Conservation (phyloP, 257 asterid species). For the Lycium ferocissimum region DNA sequence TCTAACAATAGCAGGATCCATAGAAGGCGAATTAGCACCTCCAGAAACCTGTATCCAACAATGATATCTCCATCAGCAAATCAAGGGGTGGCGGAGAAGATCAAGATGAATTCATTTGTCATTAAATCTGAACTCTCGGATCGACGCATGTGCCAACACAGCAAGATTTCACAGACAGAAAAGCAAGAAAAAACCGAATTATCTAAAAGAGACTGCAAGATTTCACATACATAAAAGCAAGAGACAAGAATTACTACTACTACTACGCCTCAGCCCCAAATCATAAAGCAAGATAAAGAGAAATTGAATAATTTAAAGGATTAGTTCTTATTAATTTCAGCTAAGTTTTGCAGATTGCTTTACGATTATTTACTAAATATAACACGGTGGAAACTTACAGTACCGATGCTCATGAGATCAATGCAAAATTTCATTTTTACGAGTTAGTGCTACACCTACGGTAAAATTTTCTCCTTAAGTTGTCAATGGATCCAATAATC, state of each 20-base stretch:
- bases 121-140: background rate
- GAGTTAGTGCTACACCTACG: background rate
- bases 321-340: background rate
- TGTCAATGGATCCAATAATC: background rate
- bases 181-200: background rate
- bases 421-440: background rate
- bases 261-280: background rate
- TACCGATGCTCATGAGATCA: background rate
- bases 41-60: slow-evolving; percentile 64
- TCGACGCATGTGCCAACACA: background rate
- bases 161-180: background rate
- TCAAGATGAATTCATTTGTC: background rate
- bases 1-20: slow-evolving; percentile 58
- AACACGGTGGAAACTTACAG: background rate
- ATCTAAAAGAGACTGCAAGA: background rate
- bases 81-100: background rate
- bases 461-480: background rate
- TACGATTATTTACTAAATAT: background rate
- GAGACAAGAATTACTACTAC: background rate
- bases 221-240: background rate
- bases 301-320: slow-evolving; percentile 7
- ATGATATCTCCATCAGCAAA: slow-evolving; percentile 29
- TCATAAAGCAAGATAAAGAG: background rate
- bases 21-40: slow-evolving; percentile 47
- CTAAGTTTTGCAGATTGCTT: slow-evolving; percentile 1